Conservation (phyloP, 164 flowering plant genomes). For the Litsea cubeba region DNA sequence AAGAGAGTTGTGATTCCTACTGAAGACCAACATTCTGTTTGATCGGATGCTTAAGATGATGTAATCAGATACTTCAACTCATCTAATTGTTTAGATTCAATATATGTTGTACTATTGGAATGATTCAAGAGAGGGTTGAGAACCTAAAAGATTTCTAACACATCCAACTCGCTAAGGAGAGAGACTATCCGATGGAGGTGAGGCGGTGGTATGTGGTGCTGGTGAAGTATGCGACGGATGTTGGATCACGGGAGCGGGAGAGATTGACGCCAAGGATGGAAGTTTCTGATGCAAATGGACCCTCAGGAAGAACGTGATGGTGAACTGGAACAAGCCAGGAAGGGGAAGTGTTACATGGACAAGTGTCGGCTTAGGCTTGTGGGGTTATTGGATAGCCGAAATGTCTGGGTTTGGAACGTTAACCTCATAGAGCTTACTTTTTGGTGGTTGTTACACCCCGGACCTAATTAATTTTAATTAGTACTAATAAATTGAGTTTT, state of each 20-base stretch:
- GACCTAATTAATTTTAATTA: no score
- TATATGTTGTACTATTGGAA: no score
- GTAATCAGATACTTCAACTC: no score
- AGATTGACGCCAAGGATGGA: slow-evolving; percentile 64
- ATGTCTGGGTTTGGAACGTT: slow-evolving; percentile 52
- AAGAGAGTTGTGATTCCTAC: no score
- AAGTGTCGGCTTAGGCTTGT: slow-evolving; percentile 88
- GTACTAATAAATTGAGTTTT: no score
- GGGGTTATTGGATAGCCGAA: slow-evolving; percentile 62
- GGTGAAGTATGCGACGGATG: slow-evolving; percentile 71
- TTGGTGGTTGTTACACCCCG: no score
- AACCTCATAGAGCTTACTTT: slow-evolving; percentile 61
- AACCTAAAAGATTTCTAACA: no score
- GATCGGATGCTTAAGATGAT: no score
- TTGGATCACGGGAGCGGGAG: slow-evolving; percentile 84
- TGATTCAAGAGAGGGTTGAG: no score
- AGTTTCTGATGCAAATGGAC: slow-evolving; percentile 54
- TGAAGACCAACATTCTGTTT: no score
- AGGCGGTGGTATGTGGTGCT: slow-evolving; percentile 69
- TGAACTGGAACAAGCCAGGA: slow-evolving; percentile 89
- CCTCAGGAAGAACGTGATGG: slow-evolving; percentile 84
- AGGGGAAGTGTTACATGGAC: slow-evolving; percentile 73
- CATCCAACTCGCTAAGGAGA: slow-evolving; percentile 19
- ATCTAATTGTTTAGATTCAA: no score
- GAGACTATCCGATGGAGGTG: slow-evolving; percentile 54